Base-by-base conservation (phyloP, 2,329 filamentous ascomycete species). In the Xylaria multiplex region DNA sequence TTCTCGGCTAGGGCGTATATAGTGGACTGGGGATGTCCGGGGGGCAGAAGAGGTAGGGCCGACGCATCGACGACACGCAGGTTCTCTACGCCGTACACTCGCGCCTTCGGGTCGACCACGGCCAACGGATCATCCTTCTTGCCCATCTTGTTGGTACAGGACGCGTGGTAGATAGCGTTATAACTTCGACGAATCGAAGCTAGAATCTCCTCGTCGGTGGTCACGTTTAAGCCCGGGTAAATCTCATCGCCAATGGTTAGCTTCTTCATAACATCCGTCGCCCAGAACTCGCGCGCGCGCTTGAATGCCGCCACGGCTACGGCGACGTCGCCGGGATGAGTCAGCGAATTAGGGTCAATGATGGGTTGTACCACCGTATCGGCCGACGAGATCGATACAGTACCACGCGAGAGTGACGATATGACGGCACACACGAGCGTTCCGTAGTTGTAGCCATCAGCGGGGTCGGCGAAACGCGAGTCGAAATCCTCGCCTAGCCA, bases 181-280 rank as follows among this genome's bases (percentile, higher is more conserved):
- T 69, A 70, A 54, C 64, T 69, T 35, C 60, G 50, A 37, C 68
- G 66, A 46, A 74, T 71, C 32, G 50, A 50, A 3, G 65, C 66
- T 11, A 67, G 59, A 48, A 91, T 82, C 62, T 86, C 84, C 73
- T 89, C 87, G 75, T 91, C 88, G 3, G 84, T 85, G 65, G 83
- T 80, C 49, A 90, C 75, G 7, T 81, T 78, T 0, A 84, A 84
- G 2, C 89, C 89, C 0, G 89, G 89, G 0, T 88, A 71, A 24
- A 54, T 87, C 64, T 90, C 87, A 73, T 90, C 88, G 57, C 86
- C 86, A 79, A 89, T 89, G 75, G 90, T 84, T 84, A 89, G 90
- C 72, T 84, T 78, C 72, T 85, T 84, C 82, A 91, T 90, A 9
- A 88, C 88, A 0, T 83, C 81, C 72, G 90, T 82, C 72, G 87